phyloP scores from a whole-genome alignment of 495 filamentous ascomycete species.

The Hypoxylon lienhwacheense region DNA sequence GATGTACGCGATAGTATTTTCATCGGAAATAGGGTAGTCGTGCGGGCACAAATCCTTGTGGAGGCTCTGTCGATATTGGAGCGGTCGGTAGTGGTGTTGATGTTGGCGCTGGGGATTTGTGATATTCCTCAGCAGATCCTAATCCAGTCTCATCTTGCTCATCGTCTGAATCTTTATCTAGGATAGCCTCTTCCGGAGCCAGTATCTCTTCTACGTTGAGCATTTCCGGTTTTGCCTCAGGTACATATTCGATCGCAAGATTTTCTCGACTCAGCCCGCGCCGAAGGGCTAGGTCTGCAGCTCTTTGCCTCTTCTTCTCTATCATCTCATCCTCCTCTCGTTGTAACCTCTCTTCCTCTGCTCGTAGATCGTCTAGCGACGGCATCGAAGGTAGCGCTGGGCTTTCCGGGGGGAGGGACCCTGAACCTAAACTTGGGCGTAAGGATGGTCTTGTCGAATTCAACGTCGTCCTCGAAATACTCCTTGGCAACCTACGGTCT shows the following conservation, averaged over 20 bases:
- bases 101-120: neutral
- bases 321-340: slow-evolving; percentile 71
- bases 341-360: slow-evolving; percentile 71
- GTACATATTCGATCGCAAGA: slow-evolving; percentile 27
- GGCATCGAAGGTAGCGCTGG: slow-evolving; percentile 44
- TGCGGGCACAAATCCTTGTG: slow-evolving; percentile 36
- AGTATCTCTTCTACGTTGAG: slow-evolving; percentile 29
- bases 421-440: slow-evolving; percentile 39
- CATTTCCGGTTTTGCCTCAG: slow-evolving; percentile 38
- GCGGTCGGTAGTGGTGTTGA: neutral
- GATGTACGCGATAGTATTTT: neutral
- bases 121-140: slow-evolving; percentile 8
- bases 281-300: slow-evolving; percentile 68
- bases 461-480: slow-evolving; percentile 52
- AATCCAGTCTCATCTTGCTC: slow-evolving; percentile 13
- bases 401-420: slow-evolving; percentile 41
- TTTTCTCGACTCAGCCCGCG: slow-evolving; percentile 62
- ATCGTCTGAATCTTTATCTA: slow-evolving; percentile 33
- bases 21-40: slow-evolving; percentile 36
- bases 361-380: slow-evolving; percentile 71
- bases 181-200: slow-evolving; percentile 28
- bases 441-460: slow-evolving; percentile 50
- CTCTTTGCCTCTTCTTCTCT: slow-evolving; percentile 69
- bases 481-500: slow-evolving; percentile 60
- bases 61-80: slow-evolving; percentile 3